Evolutionary conservation across 345 rosid genomes (phyloP).

Genomic region (Acer saccharum): DNA sequence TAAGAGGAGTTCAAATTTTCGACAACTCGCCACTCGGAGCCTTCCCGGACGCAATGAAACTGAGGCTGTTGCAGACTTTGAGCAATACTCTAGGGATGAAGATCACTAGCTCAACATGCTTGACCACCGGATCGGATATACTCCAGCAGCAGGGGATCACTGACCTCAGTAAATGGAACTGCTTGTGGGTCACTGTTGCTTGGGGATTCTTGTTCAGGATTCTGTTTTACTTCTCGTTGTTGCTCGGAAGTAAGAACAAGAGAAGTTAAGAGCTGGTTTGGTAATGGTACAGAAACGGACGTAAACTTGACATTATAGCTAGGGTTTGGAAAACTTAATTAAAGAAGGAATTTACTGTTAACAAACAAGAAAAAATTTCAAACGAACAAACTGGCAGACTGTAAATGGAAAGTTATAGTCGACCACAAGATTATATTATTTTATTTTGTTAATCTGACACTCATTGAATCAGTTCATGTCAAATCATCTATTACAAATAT

Average conservation of each 20-base stretch:
- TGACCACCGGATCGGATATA: conserved; percentile 74
- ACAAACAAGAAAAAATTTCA: too few species aligned
- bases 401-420: too few species aligned
- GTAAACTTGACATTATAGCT: too few species aligned
- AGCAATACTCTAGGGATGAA: conserved; percentile 57
- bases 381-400: too few species aligned
- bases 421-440: too few species aligned
- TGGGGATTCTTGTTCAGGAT: conserved; percentile 89
- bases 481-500: too few species aligned
- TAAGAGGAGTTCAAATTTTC: conserved; percentile 76
- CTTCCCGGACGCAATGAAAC: conserved; percentile 50
- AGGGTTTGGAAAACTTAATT: too few species aligned
- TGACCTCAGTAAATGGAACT: conserved; percentile 76
- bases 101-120: conserved; percentile 76
- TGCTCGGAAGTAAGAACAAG: conserved; percentile 95
- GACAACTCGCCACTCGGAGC: conserved; percentile 78
- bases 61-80: conserved; percentile 46
- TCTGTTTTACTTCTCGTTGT: conserved; percentile 73
- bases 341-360: too few species aligned
- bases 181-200: conserved; percentile 78
- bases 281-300: not conserved
- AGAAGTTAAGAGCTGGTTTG: conserved; percentile 38
- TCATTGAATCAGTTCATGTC: accelerated
- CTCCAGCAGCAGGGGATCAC: conserved; percentile 68
- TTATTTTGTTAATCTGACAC: too few species aligned